Conservation (phyloP, 169 alveolate species). For the Plasmodium coatneyi region DNA sequence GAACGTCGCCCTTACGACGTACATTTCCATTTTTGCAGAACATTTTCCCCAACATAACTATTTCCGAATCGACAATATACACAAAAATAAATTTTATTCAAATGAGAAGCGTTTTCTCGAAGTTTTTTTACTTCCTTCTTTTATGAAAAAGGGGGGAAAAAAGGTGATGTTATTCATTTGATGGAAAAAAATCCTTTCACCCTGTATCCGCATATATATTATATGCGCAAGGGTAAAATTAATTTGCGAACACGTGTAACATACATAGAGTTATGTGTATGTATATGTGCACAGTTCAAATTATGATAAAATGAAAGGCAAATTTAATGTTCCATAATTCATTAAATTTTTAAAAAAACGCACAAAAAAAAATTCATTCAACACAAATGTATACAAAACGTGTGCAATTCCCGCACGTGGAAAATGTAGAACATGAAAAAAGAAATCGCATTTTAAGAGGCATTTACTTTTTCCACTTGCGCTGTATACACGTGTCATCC, state of each 20-base stretch:
- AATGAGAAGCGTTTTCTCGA: neutral
- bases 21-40: neutral
- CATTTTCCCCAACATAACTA: neutral
- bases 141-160: neutral
- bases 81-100: neutral
- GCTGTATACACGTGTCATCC: neutral
- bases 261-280: neutral
- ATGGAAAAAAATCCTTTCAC: neutral
- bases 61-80: neutral
- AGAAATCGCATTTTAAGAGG: neutral
- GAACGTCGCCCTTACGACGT: neutral
- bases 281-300: neutral
- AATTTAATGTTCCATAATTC: neutral
- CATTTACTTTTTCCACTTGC: neutral
- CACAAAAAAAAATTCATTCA: neutral
- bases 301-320: constrained; percentile 7
- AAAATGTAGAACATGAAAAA: neutral
- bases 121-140: neutral
- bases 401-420: neutral
- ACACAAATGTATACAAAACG: neutral
- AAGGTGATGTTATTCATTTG: neutral
- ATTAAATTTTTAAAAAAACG: neutral
- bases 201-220: neutral
- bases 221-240: neutral
- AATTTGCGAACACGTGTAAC: neutral